phyloP scores from a whole-genome alignment of 2,329 filamentous ascomycete genomes.

The Xylaria hypoxylon region DNA sequence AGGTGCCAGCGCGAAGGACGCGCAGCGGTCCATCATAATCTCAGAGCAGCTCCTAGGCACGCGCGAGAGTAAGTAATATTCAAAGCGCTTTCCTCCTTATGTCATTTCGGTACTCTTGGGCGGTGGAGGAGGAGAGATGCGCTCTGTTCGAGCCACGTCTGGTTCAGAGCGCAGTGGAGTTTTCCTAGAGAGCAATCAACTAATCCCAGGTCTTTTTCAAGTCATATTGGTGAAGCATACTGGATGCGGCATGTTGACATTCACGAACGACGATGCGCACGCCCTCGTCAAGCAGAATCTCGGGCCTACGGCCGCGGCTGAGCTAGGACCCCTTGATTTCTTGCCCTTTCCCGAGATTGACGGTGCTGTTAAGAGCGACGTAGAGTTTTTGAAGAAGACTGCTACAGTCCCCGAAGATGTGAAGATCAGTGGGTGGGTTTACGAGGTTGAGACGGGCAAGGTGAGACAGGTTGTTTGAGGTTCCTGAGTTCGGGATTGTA shows the following conservation, averaged over 20 bases:
- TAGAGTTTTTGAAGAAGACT: slow-evolving; percentile 69
- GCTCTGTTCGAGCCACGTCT: too few relatives aligned
- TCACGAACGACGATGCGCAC: slow-evolving; percentile 69
- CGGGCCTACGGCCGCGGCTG: slow-evolving; percentile 61
- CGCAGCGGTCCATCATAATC: slow-evolving; percentile 79
- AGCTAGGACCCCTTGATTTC: slow-evolving; percentile 67
- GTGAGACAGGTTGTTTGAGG: slow-evolving; percentile 60
- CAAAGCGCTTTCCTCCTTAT: too few relatives aligned
- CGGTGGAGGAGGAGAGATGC: neutral
- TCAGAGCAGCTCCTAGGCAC: slow-evolving; percentile 84
- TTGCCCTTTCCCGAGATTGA: slow-evolving; percentile 73
- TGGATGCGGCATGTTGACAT: slow-evolving; percentile 78
- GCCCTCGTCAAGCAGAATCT: slow-evolving; percentile 69
- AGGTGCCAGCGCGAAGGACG: slow-evolving; percentile 74
- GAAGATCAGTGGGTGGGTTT: slow-evolving; percentile 77
- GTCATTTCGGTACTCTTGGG: neutral
- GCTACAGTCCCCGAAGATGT: slow-evolving; percentile 70
- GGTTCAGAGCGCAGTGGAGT: neutral
- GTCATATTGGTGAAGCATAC: slow-evolving; percentile 80
- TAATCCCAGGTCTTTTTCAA: slow-evolving; percentile 13
- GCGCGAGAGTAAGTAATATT: slow-evolving; percentile 61
- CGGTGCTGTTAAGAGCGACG: slow-evolving; percentile 73
- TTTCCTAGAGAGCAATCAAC: neutral
- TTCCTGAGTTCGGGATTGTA: neutral
- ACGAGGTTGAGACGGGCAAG: slow-evolving; percentile 80